phyloP scores from a whole-genome alignment of 2,329 filamentous ascomycete species.

The Epichloe gansuensis region DNA sequence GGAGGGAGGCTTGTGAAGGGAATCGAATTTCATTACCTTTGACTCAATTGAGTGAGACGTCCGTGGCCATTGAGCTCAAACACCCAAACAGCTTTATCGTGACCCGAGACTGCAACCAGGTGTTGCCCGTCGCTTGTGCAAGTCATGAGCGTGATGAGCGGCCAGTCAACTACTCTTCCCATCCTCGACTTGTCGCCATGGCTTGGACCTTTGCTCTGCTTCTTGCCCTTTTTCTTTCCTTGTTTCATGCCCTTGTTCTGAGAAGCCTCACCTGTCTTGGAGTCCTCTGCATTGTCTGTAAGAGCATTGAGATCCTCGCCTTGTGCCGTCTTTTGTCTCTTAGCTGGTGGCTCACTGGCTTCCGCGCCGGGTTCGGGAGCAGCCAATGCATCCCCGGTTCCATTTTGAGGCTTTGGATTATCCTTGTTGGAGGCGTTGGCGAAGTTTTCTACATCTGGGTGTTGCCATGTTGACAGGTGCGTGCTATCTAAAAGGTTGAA shows the following conservation, averaged over 20 bases:
- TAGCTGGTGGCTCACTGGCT: slow-evolving; percentile 21
- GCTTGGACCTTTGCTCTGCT: slow-evolving; percentile 16
- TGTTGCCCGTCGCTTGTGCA: slow-evolving; percentile 52
- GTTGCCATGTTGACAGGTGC: slow-evolving; percentile 49
- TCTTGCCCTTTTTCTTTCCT: slow-evolving; percentile 17
- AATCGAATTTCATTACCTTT: slow-evolving; percentile 39
- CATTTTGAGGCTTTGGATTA: slow-evolving; percentile 8
- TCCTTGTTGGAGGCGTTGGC: slow-evolving; percentile 13
- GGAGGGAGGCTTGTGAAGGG: not conserved
- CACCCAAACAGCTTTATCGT: slow-evolving; percentile 83
- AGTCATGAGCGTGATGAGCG: slow-evolving; percentile 57
- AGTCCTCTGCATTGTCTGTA: not conserved
- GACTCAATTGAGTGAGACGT: slow-evolving; percentile 52
- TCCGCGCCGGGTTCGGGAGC: slow-evolving; percentile 9
- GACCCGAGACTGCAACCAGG: slow-evolving; percentile 67
- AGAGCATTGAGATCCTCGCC: slow-evolving; percentile 11
- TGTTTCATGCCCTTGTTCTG: slow-evolving; percentile 9
- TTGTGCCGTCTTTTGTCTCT: slow-evolving; percentile 21
- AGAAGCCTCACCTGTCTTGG: slow-evolving; percentile 8
- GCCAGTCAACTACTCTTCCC: slow-evolving; percentile 31
- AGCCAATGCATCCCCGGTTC: slow-evolving; percentile 6
- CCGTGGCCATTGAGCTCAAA: slow-evolving; percentile 55
- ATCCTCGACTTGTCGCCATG: slow-evolving; percentile 10
- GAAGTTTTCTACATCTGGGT: slow-evolving; percentile 28
- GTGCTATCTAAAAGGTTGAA: slow-evolving; percentile 47